Evolutionary conservation across 805 yeast species (phyloP).

Genomic region (Wickerhamomyces chambardii): DNA sequence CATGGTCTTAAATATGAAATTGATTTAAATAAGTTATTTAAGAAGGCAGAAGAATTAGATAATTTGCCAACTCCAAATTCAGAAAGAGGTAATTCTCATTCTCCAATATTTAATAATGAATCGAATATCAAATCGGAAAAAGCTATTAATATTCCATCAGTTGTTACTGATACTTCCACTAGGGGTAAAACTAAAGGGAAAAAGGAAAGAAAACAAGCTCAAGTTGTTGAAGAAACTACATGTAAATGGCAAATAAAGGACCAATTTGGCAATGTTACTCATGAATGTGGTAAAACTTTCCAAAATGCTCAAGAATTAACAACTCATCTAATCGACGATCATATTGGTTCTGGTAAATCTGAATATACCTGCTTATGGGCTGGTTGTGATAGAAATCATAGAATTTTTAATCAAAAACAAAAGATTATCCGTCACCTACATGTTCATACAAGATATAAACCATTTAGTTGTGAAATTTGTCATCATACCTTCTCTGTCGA

Average conservation of each 20-base stretch:
- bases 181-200: too few relatives aligned
- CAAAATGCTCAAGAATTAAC: constrained; percentile 52
- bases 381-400: constrained; percentile 57
- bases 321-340: constrained; percentile 57
- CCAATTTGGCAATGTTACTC: constrained; percentile 1
- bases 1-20: constrained; percentile 31
- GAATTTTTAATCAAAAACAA: constrained; percentile 73
- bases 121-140: constrained; percentile 1
- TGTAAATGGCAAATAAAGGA: constrained; percentile 13
- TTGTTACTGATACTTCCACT: neutral
- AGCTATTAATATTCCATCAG: neutral
- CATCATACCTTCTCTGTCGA: constrained; percentile 68
- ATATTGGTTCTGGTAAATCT: constrained; percentile 68
- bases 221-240: constrained; percentile 8
- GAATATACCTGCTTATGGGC: constrained; percentile 70
- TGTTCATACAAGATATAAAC: constrained; percentile 80
- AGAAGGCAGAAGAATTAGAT: constrained; percentile 1
- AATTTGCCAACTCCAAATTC: constrained; percentile 1
- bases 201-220: neutral
- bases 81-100: neutral
- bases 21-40: constrained; percentile 11
- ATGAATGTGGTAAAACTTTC: constrained; percentile 41
- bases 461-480: constrained; percentile 66
- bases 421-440: constrained; percentile 81
- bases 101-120: constrained; percentile 1